Conservation (phyloP, 2,329 filamentous ascomycete genomes). For the Fusarium sacchari region DNA sequence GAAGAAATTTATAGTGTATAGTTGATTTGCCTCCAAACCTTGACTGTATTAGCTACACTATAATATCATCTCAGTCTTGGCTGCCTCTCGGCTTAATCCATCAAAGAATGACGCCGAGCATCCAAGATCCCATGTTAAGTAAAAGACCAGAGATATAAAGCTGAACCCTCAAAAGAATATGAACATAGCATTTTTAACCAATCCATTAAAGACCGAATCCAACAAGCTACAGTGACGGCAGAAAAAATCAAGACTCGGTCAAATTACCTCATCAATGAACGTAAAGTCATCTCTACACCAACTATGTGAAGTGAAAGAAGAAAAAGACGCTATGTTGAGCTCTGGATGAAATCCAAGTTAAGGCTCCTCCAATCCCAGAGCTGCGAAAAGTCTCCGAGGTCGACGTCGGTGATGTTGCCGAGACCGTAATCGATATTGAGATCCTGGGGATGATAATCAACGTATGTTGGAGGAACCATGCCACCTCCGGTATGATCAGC, state of each 20-base stretch:
- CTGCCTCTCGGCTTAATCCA: neutral
- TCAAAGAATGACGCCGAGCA: neutral
- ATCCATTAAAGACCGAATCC: neutral
- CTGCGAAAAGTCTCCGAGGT: conserved; percentile 37
- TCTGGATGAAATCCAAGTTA: conserved; percentile 38
- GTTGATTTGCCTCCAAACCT: neutral
- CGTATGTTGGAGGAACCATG: conserved; percentile 20
- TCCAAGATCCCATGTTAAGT: neutral
- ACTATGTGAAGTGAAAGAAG: neutral
- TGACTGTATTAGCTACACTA: neutral
- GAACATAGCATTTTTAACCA: neutral
- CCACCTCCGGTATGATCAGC: neutral
- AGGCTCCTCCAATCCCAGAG: conserved; percentile 42
- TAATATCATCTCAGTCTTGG: neutral
- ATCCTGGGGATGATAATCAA: conserved; percentile 19
- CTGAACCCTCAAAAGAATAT: neutral
- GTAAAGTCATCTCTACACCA: conserved; percentile 15
- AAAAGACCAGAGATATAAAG: neutral
- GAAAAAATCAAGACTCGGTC: neutral
- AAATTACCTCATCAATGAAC: neutral
- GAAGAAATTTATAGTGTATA: neutral
- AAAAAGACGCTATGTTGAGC: conserved; percentile 15
- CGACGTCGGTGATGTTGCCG: conserved; percentile 34
- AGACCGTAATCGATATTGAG: conserved; percentile 20
- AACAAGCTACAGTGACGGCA: neutral